Base-by-base conservation (phyloP, 2,329 filamentous ascomycete species). In the Alternaria alternata region DNA sequence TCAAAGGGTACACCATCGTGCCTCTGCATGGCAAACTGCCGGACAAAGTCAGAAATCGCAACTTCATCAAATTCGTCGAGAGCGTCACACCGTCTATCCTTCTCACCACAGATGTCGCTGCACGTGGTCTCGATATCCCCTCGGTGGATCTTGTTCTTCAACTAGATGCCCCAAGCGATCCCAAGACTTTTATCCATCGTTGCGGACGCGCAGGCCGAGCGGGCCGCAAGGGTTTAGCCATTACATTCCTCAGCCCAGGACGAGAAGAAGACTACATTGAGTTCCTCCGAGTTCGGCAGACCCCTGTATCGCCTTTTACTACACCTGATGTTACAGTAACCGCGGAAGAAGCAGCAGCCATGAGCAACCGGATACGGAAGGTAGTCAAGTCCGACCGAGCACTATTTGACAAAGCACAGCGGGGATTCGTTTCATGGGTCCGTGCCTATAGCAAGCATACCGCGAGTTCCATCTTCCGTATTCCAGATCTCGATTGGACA, bases 11-110 rank as follows among this genome's bases (percentile, higher is more conserved):
- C 71, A 82, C 86, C 0, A 81, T 97, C 3, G 86, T 97, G 7
- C 91, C 94, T 0, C 83, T 99, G 0, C 95, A 99, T 73, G 95
- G 95, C 36, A 97, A 98, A 77, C 92, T 97, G 65, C 90, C 92
- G 3, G 88, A 93, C 5, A 93, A 93, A 69, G 92, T 96, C 7
- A 90, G 95, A 58, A 88, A 93, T 64, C 94, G 91, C 81, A 97
- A 97, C 75, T 96, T 97, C 69, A 85, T 86, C 64, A 88, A 87
- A 59, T 98, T 97, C 74, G 82, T 91, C 22, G 89, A 89, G 57
- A 88, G 92, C 1, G 86, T 91, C 1, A 87, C 87, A 0, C 91
- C 94, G 0, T 89, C 91, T 1, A 86, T 99, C 34, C 87, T 99
- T 11, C 83, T 99, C 7, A 98, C 94, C 7, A 98, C 95, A 18